Percentiles rank a stretch among this genome's conserved stretches.
phyloP scores from a whole-genome alignment of 2,329 filamentous ascomycete species.

The Pyrenochaeta sp. region DNA sequence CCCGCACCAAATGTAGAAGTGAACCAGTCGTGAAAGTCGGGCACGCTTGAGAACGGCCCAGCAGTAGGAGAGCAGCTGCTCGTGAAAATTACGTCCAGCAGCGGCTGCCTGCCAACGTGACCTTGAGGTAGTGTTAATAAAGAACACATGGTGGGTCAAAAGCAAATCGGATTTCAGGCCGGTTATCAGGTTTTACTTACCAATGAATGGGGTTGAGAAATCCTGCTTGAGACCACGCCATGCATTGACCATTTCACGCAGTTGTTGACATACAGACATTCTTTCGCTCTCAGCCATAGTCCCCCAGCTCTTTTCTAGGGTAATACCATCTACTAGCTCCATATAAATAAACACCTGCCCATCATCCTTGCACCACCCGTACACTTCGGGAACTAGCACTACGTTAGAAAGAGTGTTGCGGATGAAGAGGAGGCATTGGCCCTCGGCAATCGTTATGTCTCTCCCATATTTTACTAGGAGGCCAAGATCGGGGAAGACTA shows the following conservation, averaged over 20 bases:
- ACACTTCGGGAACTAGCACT: constrained; percentile 28
- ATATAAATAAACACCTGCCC: constrained; percentile 29
- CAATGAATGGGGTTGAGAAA: neutral
- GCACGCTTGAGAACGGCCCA: constrained; percentile 26
- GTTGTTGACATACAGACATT: constrained; percentile 10
- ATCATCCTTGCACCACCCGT: constrained; percentile 23
- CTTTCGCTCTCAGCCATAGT: constrained; percentile 14
- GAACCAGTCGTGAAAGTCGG: constrained; percentile 32
- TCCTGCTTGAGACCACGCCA: neutral
- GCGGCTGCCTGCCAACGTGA: constrained; percentile 19
- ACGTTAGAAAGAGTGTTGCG: constrained; percentile 11
- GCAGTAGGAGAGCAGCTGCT: constrained; percentile 12
- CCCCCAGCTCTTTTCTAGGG: constrained; percentile 23
- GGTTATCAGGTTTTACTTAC: neutral
- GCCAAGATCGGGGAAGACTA: constrained; percentile 12
- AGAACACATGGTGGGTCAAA: constrained; percentile 1
- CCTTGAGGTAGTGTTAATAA: constrained; percentile 6
- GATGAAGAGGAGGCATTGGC: constrained; percentile 16
- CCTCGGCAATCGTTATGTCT: constrained; percentile 18
- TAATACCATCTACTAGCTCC: constrained; percentile 24
- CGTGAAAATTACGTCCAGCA: constrained; percentile 25
- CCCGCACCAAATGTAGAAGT: constrained; percentile 14
- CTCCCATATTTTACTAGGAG: constrained; percentile 25
- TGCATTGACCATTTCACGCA: constrained; percentile 8
- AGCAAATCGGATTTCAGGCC: neutral